Evolutionary conservation across 345 rosid species (phyloP), one percentile per base, ranked within the genome.

Genomic region (Leavenworthia alabamica): DNA sequence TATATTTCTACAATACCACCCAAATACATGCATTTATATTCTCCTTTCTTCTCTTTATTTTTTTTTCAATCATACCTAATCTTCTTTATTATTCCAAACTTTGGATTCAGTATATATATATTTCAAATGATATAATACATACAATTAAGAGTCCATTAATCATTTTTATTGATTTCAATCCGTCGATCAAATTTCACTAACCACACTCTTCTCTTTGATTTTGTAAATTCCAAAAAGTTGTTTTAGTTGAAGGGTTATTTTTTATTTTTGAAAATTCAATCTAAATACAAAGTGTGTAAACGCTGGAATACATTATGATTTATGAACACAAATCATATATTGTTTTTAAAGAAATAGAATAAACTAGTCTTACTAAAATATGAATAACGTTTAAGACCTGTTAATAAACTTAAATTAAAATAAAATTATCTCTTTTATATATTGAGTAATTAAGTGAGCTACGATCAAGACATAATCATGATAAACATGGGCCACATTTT

Each of bases 401-500:
- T 48, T 62, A 41, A 26, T 62, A 41, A 26, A 14, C 42, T 15
- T 5, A 13, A 14, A 46, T 33, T 6, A 57, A 39, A 27, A 4
- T 9, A 26, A 10, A 15, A 17, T 2, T 40, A 23, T 17, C 3
- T 40, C 4, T 44, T 20, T 54, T 63, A n/a, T n/a, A n/a, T n/a
- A 8, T 49, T 26, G 4, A 45, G 26, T 56, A 12, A 49, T 42
- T 8, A 56, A 42, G n/a, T 32, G 9, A 27, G 29, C 1, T 41
- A 33, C 2, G 54, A 60, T 56, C 47, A 17, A 62, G 75, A 80
- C 86, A 81, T 66, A 81, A 83, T 83, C 77, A 83, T 81, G 74
- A 36, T 59, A 39, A 66, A 62, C 35, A 14, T 44, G 75, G 0
- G 65, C 66, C 75, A 50, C 60, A 43, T 11, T 43, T 27, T 58